Conservation (phyloP, 2,329 filamentous ascomycete genomes). For the Magnaporthiopsis poae region DNA sequence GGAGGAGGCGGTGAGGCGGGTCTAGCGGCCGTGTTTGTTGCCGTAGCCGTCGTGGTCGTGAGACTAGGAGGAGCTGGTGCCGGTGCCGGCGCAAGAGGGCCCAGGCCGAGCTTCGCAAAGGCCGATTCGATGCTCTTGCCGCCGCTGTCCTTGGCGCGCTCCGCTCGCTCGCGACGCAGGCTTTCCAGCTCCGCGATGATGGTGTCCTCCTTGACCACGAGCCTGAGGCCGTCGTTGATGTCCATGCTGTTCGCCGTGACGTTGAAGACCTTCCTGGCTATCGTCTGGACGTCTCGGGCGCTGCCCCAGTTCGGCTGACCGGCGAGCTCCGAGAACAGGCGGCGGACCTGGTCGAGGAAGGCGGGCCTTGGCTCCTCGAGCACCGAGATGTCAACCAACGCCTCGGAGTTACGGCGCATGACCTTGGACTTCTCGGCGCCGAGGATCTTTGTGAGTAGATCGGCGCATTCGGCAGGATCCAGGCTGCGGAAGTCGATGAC, state of each 20-base stretch:
- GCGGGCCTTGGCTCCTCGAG: constrained; percentile 12
- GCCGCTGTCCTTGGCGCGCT: neutral
- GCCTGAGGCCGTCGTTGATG: constrained; percentile 12
- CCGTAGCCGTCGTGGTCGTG: neutral
- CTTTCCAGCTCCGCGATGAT: neutral
- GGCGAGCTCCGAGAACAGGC: constrained; percentile 31
- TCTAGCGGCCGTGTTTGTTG: neutral
- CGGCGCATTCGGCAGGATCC: constrained; percentile 30
- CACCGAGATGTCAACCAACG: constrained; percentile 17
- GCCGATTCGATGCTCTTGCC: neutral
- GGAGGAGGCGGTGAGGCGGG: neutral
- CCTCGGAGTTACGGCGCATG: constrained; percentile 8
- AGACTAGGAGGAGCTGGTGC: neutral
- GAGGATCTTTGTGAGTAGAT: constrained; percentile 28
- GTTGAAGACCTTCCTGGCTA: constrained; percentile 42
- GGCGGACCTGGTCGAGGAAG: constrained; percentile 18
- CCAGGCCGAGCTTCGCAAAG: neutral
- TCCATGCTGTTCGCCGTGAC: constrained; percentile 22
- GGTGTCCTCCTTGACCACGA: constrained; percentile 7
- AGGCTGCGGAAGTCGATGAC: constrained; percentile 45
- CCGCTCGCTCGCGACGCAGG: constrained; percentile 5
- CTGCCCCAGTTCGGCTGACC: constrained; percentile 48
- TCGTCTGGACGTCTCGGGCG: constrained; percentile 48
- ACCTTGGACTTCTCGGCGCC: constrained; percentile 18
- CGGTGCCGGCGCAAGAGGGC: neutral